Evolutionary conservation across 805 yeast species (phyloP).

Genomic region (Isabelozyma pseudorhagii): DNA sequence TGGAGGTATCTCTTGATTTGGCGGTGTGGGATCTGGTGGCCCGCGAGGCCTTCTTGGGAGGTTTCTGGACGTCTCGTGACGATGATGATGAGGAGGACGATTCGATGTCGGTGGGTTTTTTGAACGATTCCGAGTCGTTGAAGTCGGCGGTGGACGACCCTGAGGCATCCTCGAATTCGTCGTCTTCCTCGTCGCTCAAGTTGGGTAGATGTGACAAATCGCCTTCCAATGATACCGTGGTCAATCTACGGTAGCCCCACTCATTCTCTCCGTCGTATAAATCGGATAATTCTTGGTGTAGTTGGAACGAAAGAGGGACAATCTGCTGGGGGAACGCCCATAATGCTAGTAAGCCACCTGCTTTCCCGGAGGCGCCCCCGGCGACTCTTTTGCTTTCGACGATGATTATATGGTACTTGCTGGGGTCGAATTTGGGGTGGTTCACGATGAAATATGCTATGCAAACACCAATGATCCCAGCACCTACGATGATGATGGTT

Average conservation of each 20-base stretch:
- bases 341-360: slow-evolving; percentile 90
- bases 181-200: slow-evolving; percentile 13
- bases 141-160: slow-evolving; percentile 2
- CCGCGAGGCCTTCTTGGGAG: slow-evolving; percentile 38
- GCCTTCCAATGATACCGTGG: slow-evolving; percentile 86
- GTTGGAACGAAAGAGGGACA: slow-evolving; percentile 80
- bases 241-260: slow-evolving; percentile 91
- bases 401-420: slow-evolving; percentile 75
- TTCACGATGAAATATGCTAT: slow-evolving; percentile 84
- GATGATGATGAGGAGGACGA: slow-evolving; percentile 11
- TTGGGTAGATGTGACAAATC: slow-evolving; percentile 46
- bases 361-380: slow-evolving; percentile 96
- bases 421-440: slow-evolving; percentile 76
- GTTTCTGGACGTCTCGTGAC: slow-evolving; percentile 10
- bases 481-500: slow-evolving; percentile 85
- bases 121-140: slow-evolving; percentile 5
- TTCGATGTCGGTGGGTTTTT: slow-evolving; percentile 9
- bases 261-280: slow-evolving; percentile 76
- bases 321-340: slow-evolving; percentile 98
- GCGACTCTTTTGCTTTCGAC: slow-evolving; percentile 91
- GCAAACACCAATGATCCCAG: slow-evolving; percentile 95
- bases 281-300: slow-evolving; percentile 80
- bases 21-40: slow-evolving; percentile 22
- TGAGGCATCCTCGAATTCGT: slow-evolving; percentile 12
- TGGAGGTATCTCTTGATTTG: slow-evolving; percentile 8